Percentiles rank a stretch among this genome's conserved stretches.
Evolutionary conservation across 2,329 filamentous ascomycete genomes (phyloP).

Genomic region (Penicillium freii): DNA sequence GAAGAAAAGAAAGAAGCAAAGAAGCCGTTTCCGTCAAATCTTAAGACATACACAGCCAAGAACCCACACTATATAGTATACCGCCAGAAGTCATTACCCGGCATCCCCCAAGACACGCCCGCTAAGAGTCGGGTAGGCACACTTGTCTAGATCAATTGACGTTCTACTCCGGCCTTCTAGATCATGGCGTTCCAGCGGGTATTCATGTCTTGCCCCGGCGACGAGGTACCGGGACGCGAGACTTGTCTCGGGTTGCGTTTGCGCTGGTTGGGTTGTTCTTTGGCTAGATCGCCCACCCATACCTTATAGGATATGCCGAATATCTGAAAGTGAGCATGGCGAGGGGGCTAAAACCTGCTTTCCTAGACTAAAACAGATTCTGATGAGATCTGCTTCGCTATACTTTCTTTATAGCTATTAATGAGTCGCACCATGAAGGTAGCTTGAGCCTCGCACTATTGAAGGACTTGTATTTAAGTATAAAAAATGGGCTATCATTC

Average conservation of each 20-base stretch:
- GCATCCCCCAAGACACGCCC: neutral
- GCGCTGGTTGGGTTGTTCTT: neutral
- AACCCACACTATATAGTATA: neutral
- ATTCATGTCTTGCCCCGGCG: neutral
- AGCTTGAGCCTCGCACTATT: too few relatives aligned
- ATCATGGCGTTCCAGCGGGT: neutral
- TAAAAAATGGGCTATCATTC: neutral
- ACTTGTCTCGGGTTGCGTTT: neutral
- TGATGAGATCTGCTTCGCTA: neutral
- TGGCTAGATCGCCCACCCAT: neutral
- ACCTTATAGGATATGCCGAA: neutral
- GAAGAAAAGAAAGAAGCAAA: neutral
- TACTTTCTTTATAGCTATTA: neutral
- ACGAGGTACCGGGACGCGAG: neutral
- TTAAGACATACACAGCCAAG: neutral
- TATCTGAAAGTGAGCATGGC: neutral
- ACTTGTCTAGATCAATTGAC: neutral
- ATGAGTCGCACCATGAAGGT: neutral
- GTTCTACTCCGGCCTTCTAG: neutral
- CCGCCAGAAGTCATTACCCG: neutral
- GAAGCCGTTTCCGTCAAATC: neutral
- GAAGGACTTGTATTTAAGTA: too few relatives aligned
- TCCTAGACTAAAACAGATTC: too few relatives aligned
- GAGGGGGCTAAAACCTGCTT: too few relatives aligned
- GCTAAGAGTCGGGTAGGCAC: neutral